These are phyloP conservation scores for Hygrophoropsis aurantiaca DNA, from an alignment of 768 basidiomycete species.

Conservation along the genomic window DNA sequence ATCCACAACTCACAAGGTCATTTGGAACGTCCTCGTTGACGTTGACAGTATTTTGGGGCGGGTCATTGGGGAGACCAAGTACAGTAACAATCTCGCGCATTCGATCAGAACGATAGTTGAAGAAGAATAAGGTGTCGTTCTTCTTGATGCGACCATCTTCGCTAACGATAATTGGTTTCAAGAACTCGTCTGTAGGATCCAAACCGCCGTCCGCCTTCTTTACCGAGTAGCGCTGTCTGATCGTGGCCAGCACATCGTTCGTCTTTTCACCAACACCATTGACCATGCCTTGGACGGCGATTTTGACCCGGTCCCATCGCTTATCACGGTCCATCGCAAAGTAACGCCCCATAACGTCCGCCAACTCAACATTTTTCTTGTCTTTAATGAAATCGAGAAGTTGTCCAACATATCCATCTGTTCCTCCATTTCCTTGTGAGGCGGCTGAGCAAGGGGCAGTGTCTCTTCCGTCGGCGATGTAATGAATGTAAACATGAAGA, in stretches of 20 bases:
- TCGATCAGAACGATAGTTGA: slow-evolving; percentile 97
- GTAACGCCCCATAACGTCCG: slow-evolving; percentile 87
- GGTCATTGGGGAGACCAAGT: slow-evolving; percentile 79
- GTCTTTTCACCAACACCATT: slow-evolving; percentile 64
- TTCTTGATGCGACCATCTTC: slow-evolving; percentile 81
- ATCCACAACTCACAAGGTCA: slow-evolving; percentile 57
- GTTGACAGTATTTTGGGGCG: slow-evolving; percentile 20
- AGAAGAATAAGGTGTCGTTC: slow-evolving; percentile 88
- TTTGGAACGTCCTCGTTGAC: slow-evolving; percentile 81
- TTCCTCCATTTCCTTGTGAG: too few species aligned
- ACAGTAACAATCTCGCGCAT: slow-evolving; percentile 90
- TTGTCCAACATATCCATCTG: slow-evolving; percentile 64
- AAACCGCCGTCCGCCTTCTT: too few species aligned
- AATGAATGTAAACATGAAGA: slow-evolving; percentile 88
- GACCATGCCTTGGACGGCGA: slow-evolving; percentile 84
- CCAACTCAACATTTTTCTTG: slow-evolving; percentile 76
- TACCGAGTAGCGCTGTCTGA: slow-evolving; percentile 75
- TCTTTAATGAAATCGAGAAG: slow-evolving; percentile 76
- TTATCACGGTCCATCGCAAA: slow-evolving; percentile 98
- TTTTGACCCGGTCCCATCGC: slow-evolving; percentile 92
- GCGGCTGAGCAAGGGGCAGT: slow-evolving; percentile 85
- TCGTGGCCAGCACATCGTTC: slow-evolving; percentile 57
- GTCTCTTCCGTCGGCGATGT: slow-evolving; percentile 93
- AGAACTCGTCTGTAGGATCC: slow-evolving; percentile 91
- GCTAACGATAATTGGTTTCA: slow-evolving; percentile 91